Base-by-base conservation (phyloP, 1,139 yeast species). In the Geotrichum restrictum region DNA sequence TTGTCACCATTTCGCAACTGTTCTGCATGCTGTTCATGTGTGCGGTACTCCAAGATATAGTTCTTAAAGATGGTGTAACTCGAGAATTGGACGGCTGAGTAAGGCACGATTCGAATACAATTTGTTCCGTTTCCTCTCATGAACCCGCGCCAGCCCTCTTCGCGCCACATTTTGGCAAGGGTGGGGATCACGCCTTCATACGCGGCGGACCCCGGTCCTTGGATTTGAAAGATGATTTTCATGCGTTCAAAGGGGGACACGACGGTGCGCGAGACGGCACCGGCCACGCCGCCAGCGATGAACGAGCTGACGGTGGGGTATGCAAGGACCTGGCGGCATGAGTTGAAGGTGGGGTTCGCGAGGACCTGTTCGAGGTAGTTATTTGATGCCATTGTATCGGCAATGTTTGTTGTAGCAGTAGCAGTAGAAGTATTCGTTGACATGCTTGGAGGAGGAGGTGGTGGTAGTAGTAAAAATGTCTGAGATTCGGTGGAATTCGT, bases 161-260 rank as follows among this genome's bases (percentile, higher is more conserved):
- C 97, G 49, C 71, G 72, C 77, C 89, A 91, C 80, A 93, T 87
- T 61, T 84, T 83, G 56, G 72, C 67, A 5, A 93, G 80, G 0
- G 97, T 88, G 7, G 84, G 77, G 57, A 83, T 74, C 65, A 91
- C 82, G 1, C 98, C 96, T 34, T 74, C 73, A 60, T 85, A 83
- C 24, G 60, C 56, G 21, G 79, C 76, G 16, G 71, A 71, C 7
- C 76, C 65, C 85, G 86, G 1, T 1, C 91, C 91, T 69, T 93
- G 98, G 40, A 93, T 81, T 68, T 93, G 98, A 60, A 89, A 80
- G 41, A 93, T 70, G 59, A 93, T 94, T 70, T 93, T 93, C 62
- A 95, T 95, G 60, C 98, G 75, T 67, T 93, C 98, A 69, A 93
- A 82, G 0, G 98, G 98, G 3, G 96, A 87, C 5, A 91, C 97